These are phyloP conservation scores for Neocatenulostroma microsporum DNA, from an alignment of 2,329 filamentous ascomycete genomes.

Conservation along the genomic window DNA sequence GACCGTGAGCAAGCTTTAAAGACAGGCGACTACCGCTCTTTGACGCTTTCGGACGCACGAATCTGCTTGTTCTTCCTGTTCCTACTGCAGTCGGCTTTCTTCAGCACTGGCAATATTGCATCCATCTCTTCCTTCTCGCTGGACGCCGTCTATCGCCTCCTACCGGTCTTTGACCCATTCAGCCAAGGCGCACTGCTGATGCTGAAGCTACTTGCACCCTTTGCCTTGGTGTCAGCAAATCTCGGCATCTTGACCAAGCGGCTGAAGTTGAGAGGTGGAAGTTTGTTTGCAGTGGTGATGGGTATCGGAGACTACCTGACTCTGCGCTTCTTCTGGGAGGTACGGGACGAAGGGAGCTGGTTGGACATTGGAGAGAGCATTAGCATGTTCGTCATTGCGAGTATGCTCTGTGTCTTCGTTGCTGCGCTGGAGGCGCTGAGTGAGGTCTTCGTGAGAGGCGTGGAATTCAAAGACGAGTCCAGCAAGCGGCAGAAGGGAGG, in stretches of 20 bases:
- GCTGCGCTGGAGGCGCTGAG: slow-evolving; percentile 82
- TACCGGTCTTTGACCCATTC: slow-evolving; percentile 91
- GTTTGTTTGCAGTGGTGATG: slow-evolving; percentile 92
- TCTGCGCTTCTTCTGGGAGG: slow-evolving; percentile 95
- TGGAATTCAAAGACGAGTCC: slow-evolving; percentile 51
- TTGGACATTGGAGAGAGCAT: slow-evolving; percentile 96
- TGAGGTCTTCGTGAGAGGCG: slow-evolving; percentile 70
- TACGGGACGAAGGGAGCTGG: slow-evolving; percentile 94
- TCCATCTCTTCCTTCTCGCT: slow-evolving; percentile 89
- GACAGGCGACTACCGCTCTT: slow-evolving; percentile 50
- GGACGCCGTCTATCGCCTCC: slow-evolving; percentile 76
- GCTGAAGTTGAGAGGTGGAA: slow-evolving; percentile 75
- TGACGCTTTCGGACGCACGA: slow-evolving; percentile 75
- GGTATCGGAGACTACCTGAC: slow-evolving; percentile 85
- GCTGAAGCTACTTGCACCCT: slow-evolving; percentile 86
- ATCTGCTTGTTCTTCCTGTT: slow-evolving; percentile 93
- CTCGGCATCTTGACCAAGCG: slow-evolving; percentile 85
- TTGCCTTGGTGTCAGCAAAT: slow-evolving; percentile 84
- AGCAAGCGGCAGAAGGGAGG: background rate
- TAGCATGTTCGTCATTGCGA: slow-evolving; percentile 90
- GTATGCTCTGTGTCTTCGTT: slow-evolving; percentile 81
- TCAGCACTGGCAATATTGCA: slow-evolving; percentile 92
- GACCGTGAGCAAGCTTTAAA: slow-evolving; percentile 26
- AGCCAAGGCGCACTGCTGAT: slow-evolving; percentile 80
- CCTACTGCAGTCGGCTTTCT: slow-evolving; percentile 90